Conservation (phyloP, 768 basidiomycete genomes). For the Russula dissimulans region DNA sequence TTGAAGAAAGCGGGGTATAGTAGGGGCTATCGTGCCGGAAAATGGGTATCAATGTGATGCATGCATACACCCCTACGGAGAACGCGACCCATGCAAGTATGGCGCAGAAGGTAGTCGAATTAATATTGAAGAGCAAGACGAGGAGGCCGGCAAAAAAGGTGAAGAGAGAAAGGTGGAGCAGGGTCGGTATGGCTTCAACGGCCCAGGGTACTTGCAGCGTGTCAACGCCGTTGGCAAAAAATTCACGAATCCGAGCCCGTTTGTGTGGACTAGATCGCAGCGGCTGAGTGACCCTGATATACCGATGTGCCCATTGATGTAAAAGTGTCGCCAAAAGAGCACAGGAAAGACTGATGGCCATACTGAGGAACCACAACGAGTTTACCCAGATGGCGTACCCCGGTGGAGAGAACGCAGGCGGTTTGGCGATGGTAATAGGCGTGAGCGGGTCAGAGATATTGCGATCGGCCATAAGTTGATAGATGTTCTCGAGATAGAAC, state of each 20-base stretch:
- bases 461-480: neutral
- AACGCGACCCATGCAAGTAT: neutral
- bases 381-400: neutral
- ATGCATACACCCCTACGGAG: neutral
- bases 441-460: neutral
- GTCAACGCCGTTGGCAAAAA: neutral
- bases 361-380: neutral
- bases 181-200: neutral
- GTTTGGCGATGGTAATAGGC: neutral
- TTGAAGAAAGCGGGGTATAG: neutral
- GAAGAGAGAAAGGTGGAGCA: neutral
- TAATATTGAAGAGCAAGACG: neutral
- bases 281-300: neutral
- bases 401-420: neutral
- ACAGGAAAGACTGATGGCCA: neutral
- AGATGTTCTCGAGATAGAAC: neutral
- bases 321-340: neutral
- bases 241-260: neutral
- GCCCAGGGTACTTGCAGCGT: neutral
- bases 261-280: neutral
- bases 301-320: neutral
- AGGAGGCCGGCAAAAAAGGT: neutral
- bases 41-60: neutral
- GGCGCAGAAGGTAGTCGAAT: neutral
- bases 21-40: neutral